Evolutionary conservation across 768 basidiomycete genomes (phyloP), one percentile per base, ranked within the genome.

Genomic region (Suillus placidus): DNA sequence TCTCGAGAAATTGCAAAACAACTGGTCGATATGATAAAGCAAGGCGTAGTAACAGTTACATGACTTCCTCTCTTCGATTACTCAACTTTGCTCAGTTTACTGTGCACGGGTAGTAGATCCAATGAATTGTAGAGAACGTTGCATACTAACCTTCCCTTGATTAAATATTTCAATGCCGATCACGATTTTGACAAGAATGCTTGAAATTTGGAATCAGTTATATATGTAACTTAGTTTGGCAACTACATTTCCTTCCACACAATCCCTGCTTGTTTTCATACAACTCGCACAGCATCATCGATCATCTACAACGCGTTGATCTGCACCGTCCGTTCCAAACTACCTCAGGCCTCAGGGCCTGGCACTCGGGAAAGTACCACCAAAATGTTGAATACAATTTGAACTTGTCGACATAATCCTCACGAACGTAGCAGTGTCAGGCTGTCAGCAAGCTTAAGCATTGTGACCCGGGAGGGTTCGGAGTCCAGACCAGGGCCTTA

Each of bases 1-100:
- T 74, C 75, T 30, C 43, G 47, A 10, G 75, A 74, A 4, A 74
- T 71, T 1, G 75, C 75, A 7, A 66, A 54, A 54, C 66, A 45
- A 54, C 65, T 76, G 13, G 76, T 45, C 13, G 57, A 60, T 2
- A 65, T 74, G 61, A 73, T 76, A 64, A 66, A 65, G 38, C 65
- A 65, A 18, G 57, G 57, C 23, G 70, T 68, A 35, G 4, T n/a
- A 3, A 7, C 34, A 13, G n/a, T 8, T 14, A 34, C 8, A 16
- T 58, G 37, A 35, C 35, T 56, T 12, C 10, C 34, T 1, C 12
- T n/a, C 7, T 55, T 55, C 18, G 34, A 34, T 35, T 14, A 56
- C 34, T 37, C n/a, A 37, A 45, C n/a, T 9, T 20, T n/a, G 20
- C 6, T 14, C 3, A 7, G 14, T 26, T 26, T 51, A 30, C 26